These are phyloP conservation scores for Lactuca sativa DNA, from an alignment of 129 eudicot genomes.

Conservation along the genomic window DNA sequence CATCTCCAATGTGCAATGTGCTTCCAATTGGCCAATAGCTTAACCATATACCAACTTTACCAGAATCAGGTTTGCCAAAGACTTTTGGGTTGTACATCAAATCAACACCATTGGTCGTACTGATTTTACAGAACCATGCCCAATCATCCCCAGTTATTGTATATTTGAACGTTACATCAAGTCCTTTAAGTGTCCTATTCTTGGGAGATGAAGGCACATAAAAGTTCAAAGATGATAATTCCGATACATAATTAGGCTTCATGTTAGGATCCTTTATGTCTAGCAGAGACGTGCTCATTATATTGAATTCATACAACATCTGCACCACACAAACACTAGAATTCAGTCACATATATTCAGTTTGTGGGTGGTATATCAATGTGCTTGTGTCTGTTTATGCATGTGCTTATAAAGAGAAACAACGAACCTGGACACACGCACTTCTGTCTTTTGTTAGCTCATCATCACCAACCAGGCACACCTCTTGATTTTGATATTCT, in stretches of 20 bases:
- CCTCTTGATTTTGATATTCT: background rate
- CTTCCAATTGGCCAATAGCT: conserved; percentile 27
- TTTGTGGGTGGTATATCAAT: background rate
- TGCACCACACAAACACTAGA: background rate
- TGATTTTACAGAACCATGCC: conserved; percentile 16
- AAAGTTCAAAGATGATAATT: background rate
- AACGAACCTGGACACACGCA: background rate
- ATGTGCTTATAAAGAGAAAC: background rate
- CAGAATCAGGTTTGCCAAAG: conserved; percentile 8
- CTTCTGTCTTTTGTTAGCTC: conserved; percentile 21
- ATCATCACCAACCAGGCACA: conserved; percentile 24
- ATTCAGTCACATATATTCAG: background rate
- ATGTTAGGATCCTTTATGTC: background rate
- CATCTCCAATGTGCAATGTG: background rate
- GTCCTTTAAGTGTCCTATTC: conserved; percentile 14
- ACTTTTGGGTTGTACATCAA: conserved; percentile 25
- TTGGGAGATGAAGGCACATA: conserved; percentile 4
- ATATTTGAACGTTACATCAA: conserved; percentile 7
- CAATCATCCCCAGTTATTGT: conserved; percentile 8
- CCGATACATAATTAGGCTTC: conserved; percentile 1
- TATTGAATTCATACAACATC: conserved; percentile 24
- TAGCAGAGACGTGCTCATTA: conserved; percentile 8
- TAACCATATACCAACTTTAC: conserved; percentile 16
- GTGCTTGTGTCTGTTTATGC: background rate
- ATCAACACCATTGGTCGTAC: conserved; percentile 12